Conservation (phyloP, 2,329 filamentous ascomycete species). For the Hymenoscyphus salicellus region DNA sequence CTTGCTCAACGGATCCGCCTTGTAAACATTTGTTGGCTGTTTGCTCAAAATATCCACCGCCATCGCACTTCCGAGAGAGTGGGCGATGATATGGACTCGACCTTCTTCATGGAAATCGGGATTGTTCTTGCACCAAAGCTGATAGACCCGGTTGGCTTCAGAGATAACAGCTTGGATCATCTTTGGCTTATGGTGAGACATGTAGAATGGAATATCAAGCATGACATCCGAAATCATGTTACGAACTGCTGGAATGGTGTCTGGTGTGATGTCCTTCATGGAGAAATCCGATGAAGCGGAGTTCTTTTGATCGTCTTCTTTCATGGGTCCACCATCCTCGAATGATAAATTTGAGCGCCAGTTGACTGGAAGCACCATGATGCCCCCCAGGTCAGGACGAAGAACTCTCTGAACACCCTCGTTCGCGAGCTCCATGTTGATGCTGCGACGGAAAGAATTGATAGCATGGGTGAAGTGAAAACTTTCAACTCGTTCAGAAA, state of each 20-base stretch:
- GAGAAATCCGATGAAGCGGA: conserved; percentile 60
- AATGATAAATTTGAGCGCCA: conserved; percentile 88
- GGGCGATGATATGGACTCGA: conserved; percentile 86
- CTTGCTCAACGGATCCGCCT: conserved; percentile 42
- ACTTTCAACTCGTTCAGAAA: conserved; percentile 90
- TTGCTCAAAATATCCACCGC: conserved; percentile 84
- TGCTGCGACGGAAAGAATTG: conserved; percentile 79
- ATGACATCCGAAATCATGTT: conserved; percentile 95
- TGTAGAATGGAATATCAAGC: conserved; percentile 96
- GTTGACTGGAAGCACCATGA: conserved; percentile 93
- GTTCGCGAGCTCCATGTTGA: conserved; percentile 79
- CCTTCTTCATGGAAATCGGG: conserved; percentile 77
- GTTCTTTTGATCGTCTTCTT: conserved; percentile 50
- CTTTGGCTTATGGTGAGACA: conserved; percentile 91
- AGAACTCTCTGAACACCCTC: conserved; percentile 72
- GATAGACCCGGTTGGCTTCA: conserved; percentile 94
- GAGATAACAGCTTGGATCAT: conserved; percentile 87
- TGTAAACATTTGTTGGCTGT: conserved; percentile 72
- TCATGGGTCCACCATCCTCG: conserved; percentile 69
- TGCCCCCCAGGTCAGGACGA: conserved; percentile 74
- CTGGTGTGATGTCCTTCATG: conserved; percentile 87
- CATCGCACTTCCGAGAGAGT: conserved; percentile 94
- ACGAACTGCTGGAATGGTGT: conserved; percentile 86
- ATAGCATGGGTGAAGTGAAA: conserved; percentile 97
- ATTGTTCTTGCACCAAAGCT: conserved; percentile 92